These are phyloP conservation scores for Ophiocordyceps camponoti-leonardi DNA, from an alignment of 2,329 filamentous ascomycete species.

Conservation along the genomic window DNA sequence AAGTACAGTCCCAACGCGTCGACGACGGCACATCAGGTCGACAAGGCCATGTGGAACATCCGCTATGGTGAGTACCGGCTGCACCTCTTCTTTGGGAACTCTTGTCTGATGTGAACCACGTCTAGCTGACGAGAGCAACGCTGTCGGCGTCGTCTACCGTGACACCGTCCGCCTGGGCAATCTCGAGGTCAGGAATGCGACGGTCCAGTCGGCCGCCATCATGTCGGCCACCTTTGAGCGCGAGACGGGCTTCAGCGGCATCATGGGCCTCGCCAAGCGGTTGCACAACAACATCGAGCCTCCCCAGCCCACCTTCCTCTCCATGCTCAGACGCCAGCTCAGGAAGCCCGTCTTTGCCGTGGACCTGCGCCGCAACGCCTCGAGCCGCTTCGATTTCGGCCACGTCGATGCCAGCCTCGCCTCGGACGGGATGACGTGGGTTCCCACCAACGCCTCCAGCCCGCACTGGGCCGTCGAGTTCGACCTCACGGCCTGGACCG, in stretches of 20 bases:
- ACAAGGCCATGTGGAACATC: slow-evolving; percentile 29
- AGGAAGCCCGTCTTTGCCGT: slow-evolving; percentile 27
- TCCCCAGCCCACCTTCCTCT: slow-evolving; percentile 24
- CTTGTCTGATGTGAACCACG: not conserved
- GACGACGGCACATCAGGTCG: slow-evolving; percentile 21
- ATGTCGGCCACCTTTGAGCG: slow-evolving; percentile 25
- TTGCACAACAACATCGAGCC: slow-evolving; percentile 26
- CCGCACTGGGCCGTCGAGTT: slow-evolving; percentile 29
- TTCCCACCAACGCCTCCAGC: slow-evolving; percentile 14
- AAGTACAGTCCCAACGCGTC: slow-evolving; percentile 28
- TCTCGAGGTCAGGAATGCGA: slow-evolving; percentile 24
- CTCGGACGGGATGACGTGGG: slow-evolving; percentile 24
- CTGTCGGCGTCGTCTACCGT: slow-evolving; percentile 29
- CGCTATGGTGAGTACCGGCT: slow-evolving; percentile 25
- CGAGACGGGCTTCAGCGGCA: slow-evolving; percentile 25
- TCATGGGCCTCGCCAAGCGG: slow-evolving; percentile 33
- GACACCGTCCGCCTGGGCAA: slow-evolving; percentile 30
- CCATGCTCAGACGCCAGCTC: slow-evolving; percentile 23
- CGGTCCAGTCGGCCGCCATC: slow-evolving; percentile 29
- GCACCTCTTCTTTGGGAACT: not conserved
- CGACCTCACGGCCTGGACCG: slow-evolving; percentile 22
- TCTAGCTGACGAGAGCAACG: slow-evolving; percentile 25
- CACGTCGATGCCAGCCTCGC: slow-evolving; percentile 23
- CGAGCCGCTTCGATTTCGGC: slow-evolving; percentile 34
- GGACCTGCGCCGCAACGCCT: slow-evolving; percentile 28